Percentiles rank a stretch among this genome's conserved stretches.
Conservation (phyloP, 768 basidiomycete genomes). For the Suillus americanus region DNA sequence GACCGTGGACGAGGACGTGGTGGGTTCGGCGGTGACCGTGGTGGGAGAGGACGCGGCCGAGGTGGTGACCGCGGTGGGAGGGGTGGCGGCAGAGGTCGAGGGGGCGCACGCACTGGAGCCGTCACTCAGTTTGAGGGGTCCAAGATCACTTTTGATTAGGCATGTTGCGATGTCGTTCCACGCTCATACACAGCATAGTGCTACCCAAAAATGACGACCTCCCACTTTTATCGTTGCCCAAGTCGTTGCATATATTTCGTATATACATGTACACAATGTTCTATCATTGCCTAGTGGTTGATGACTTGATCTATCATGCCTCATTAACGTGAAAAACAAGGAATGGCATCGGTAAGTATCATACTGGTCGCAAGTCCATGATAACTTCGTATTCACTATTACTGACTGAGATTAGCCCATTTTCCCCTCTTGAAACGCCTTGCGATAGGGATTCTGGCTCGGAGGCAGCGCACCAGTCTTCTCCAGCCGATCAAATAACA, state of each 20-base stretch:
- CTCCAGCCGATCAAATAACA: conserved; percentile 88
- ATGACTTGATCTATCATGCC: neutral
- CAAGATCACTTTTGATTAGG: conserved; percentile 46
- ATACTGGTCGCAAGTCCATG: neutral
- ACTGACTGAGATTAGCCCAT: conserved; percentile 1
- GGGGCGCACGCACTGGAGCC: conserved; percentile 53
- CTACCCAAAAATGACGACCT: neutral
- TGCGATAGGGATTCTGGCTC: conserved; percentile 70
- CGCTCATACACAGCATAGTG: too few species aligned
- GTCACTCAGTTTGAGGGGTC: conserved; percentile 51
- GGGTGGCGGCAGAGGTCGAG: conserved; percentile 35
- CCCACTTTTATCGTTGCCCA: too few species aligned
- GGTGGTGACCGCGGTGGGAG: conserved; percentile 37
- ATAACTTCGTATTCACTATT: neutral
- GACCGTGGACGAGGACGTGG: conserved; percentile 50
- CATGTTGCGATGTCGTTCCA: too few species aligned
- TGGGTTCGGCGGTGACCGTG: conserved; percentile 44
- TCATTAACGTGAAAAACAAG: neutral
- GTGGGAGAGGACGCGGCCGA: conserved; percentile 40
- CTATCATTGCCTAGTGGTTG: neutral
- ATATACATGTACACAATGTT: neutral
- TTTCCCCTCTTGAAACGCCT: conserved; percentile 48
- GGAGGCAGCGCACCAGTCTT: conserved; percentile 66
- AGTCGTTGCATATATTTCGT: conserved; percentile 4
- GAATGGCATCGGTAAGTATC: neutral